Base-by-base conservation (phyloP, 1,284 basidiomycete species). In the Vanrija sp. region DNA sequence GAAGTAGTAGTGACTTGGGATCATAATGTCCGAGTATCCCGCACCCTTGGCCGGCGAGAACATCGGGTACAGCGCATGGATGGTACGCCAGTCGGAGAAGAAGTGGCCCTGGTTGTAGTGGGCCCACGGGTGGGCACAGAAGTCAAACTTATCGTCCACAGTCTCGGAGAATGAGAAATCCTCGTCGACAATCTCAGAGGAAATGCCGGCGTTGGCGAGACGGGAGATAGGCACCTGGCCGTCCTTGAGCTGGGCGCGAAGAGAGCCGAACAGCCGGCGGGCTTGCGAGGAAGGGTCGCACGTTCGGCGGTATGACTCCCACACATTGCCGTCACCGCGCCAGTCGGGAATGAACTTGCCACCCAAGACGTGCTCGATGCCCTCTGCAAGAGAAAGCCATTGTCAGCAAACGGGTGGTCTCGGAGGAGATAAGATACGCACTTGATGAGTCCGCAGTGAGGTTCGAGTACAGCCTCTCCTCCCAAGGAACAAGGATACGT, bases 1-100 rank as follows among this genome's bases (percentile, higher is more conserved):
- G 68, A 89, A 90, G 73, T 97, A 95, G 73, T 96, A 95, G 73
- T 96, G 91, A 61, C 88, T 91, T 0, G 93, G 93, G 59, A 97
- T 92, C 49, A 87, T 80, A 59, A 97, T 91, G 69, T 97, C 93
- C 55, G 83, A 78, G 71, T 87, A 97, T 0, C 93, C 93, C 24
- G 78, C 77, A 0, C 85, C 84, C 67, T 88, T 89, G 0, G 89
- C 88, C 0, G 93, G 92, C 3, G 89, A 93, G 72, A 97, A 88
- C 49, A 97, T 83, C 6, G 93, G 93, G 73, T 89, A 93, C 15
- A 94, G 79, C 1, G 84, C 83, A 14, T 87, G 83, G 53, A 94
- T 86, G 0, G 86, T 89, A 18, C 93, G 80, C 87, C 89, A 95
- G 72, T 97, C 93, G 18, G 88, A 89, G 82, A 95, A 97, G 75